phyloP scores from a whole-genome alignment of 768 basidiomycete genomes.

The Pholiota microspora region DNA sequence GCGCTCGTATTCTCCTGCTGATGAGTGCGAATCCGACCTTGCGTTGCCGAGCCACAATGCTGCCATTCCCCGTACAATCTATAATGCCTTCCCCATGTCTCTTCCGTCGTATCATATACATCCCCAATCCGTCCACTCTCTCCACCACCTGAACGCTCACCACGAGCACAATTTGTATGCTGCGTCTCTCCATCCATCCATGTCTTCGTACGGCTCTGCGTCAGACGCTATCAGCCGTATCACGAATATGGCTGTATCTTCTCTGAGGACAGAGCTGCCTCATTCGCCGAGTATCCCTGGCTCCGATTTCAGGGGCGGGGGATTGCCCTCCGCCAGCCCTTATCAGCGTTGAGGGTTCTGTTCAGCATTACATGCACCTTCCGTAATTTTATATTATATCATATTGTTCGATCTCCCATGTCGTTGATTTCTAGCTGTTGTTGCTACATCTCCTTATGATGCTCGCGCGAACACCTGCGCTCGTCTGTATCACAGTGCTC shows the following conservation, averaged over 20 bases:
- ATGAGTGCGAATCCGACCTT: constrained; percentile 16
- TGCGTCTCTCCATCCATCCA: constrained; percentile 1
- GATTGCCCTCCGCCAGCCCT: constrained; percentile 10
- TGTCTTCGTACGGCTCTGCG: constrained; percentile 11
- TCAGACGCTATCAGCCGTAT: constrained; percentile 26
- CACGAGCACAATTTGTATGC: neutral
- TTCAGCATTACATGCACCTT: neutral
- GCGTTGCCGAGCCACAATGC: constrained; percentile 6
- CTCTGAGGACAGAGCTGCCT: constrained; percentile 40
- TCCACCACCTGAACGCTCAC: neutral
- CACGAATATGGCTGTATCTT: constrained; percentile 44
- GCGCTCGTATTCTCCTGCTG: constrained; percentile 18
- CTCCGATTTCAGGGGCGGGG: constrained; percentile 17
- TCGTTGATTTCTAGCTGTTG: neutral
- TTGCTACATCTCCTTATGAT: neutral
- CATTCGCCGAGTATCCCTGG: constrained; percentile 21
- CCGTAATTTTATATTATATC: neutral
- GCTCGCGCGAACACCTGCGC: neutral
- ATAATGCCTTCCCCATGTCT: constrained; percentile 23
- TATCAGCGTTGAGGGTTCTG: constrained; percentile 1
- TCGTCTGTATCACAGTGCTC: neutral
- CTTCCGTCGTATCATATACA: constrained; percentile 8
- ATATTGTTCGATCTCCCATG: neutral
- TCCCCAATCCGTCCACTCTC: neutral
- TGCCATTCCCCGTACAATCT: constrained; percentile 23